phyloP scores from a whole-genome alignment of 2,329 filamentous ascomycete genomes.

The Hypoxylon sp. region DNA sequence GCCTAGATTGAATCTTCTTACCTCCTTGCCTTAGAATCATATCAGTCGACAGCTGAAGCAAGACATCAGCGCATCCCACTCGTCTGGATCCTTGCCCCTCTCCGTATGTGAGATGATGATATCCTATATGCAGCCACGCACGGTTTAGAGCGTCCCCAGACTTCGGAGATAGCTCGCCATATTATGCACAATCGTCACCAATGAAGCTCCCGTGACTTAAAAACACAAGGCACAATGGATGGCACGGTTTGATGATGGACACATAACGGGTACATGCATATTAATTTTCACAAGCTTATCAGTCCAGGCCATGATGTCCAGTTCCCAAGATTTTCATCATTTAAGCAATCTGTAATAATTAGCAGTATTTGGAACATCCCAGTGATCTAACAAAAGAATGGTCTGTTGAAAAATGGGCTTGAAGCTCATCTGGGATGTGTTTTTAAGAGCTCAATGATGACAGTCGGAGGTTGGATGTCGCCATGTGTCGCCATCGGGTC shows the following conservation, averaged over 20 bases:
- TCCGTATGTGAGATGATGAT: background rate
- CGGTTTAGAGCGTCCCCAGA: background rate
- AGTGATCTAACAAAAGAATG: background rate
- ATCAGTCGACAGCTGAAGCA: background rate
- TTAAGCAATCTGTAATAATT: conserved; percentile 16
- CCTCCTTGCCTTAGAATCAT: background rate
- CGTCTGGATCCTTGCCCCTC: background rate
- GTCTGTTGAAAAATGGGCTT: background rate
- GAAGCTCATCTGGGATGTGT: background rate
- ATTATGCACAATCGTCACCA: conserved; percentile 4
- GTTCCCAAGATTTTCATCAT: background rate
- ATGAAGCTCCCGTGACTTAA: conserved; percentile 3
- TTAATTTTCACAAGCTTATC: conserved; percentile 2
- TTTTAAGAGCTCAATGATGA: conserved; percentile 30
- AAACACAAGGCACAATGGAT: background rate
- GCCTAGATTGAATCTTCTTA: conserved; percentile 1
- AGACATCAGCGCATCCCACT: background rate
- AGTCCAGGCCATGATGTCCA: background rate
- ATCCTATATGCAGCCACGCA: background rate
- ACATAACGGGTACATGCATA: background rate
- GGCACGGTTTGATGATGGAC: background rate
- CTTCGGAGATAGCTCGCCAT: conserved; percentile 27
- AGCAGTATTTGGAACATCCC: conserved; percentile 5
- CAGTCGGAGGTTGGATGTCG: conserved; percentile 41
- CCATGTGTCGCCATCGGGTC: conserved; percentile 42